Conservation (phyloP, 805 yeast genomes). For the Lipomyces spencermartinsiae region DNA sequence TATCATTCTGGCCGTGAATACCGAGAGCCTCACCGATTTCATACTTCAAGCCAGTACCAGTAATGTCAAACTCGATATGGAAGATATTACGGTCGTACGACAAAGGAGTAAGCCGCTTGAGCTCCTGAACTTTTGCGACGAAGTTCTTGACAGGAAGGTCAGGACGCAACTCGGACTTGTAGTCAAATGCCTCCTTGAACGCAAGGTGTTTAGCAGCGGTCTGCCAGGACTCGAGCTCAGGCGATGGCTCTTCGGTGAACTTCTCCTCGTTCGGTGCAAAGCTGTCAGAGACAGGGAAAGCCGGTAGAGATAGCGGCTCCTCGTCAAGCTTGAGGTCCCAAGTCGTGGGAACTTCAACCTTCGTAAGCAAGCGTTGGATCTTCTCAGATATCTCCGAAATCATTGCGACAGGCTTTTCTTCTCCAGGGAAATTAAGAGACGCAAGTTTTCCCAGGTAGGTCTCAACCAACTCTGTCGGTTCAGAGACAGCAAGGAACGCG, state of each 20-base stretch:
- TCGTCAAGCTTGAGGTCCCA: slow-evolving; percentile 40
- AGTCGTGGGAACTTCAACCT: slow-evolving; percentile 37
- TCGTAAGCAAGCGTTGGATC: slow-evolving; percentile 47
- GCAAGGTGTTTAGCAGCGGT: slow-evolving; percentile 73
- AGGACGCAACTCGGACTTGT: slow-evolving; percentile 73
- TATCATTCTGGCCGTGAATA: slow-evolving; percentile 85
- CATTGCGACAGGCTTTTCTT: slow-evolving; percentile 16
- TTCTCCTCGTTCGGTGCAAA: slow-evolving; percentile 67
- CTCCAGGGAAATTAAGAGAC: slow-evolving; percentile 37
- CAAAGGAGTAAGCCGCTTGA: slow-evolving; percentile 86
- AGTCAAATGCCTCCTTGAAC: slow-evolving; percentile 79
- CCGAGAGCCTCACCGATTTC: slow-evolving; percentile 98
- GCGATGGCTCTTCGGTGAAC: slow-evolving; percentile 49
- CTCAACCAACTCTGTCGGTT: slow-evolving; percentile 52
- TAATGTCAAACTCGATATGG: slow-evolving; percentile 91
- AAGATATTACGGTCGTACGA: slow-evolving; percentile 93
- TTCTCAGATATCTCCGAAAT: slow-evolving; percentile 43
- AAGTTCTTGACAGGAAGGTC: slow-evolving; percentile 86
- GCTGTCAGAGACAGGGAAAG: slow-evolving; percentile 67
- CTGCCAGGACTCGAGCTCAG: slow-evolving; percentile 51
- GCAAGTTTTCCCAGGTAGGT: slow-evolving; percentile 41
- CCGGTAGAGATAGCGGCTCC: slow-evolving; percentile 50
- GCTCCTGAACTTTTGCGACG: slow-evolving; percentile 87
- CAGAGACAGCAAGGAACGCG: slow-evolving; percentile 77
- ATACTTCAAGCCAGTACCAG: slow-evolving; percentile 89